Base-by-base conservation (phyloP, 202 grass and related monocot species). In the Schoenoplectus tabernaemontani region DNA sequence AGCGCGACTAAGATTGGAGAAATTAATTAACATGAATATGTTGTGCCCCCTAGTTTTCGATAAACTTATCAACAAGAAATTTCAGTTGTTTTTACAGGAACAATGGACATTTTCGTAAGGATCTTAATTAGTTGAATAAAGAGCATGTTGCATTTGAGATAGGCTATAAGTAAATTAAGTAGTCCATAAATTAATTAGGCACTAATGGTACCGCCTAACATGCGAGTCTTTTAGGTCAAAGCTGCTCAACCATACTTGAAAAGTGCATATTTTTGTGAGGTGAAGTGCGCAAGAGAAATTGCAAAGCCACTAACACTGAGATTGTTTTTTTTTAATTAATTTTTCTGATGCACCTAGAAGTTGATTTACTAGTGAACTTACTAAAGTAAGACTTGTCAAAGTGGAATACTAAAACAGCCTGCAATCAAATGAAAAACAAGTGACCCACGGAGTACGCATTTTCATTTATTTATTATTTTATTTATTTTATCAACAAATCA, bases 181-280 rank as follows among this genome's bases (percentile, higher is more conserved):
- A 26, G 0, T 33, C 0, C 3, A 44, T 0, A 30, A 75, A 33
- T 75, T 54, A 34, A 33, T 54, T 75, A 34, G 70, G 13, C 28
- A 1, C 16, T 54, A 36, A 53, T 53, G 2, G 16, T 47, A 36
- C 47, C 28, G 70, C 19, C 16, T 75, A 3, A 20, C 28, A 54
- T 75, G 28, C 15, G 1, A 36, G 47, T 19, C 7, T 75, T 3
- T 50, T 5, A 80, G 43, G 78, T 80, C 78, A 80, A 64, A 65
- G 36, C 59, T 65, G 78, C 33, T 80, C 59, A 80, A 80, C 78
- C 78, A 80, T 63, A 65, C 20, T 19, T 65, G 78, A 80, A 80
- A 50, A 15, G 64, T 65, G 44, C 22, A 19, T 6, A 39, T 0
- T 26, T 61, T 61, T 58, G 22, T 79, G 76, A 41, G 76, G 57